Evolutionary conservation across 1,284 basidiomycete genomes (phyloP).

Genomic region (Ceratobasidium sp.): DNA sequence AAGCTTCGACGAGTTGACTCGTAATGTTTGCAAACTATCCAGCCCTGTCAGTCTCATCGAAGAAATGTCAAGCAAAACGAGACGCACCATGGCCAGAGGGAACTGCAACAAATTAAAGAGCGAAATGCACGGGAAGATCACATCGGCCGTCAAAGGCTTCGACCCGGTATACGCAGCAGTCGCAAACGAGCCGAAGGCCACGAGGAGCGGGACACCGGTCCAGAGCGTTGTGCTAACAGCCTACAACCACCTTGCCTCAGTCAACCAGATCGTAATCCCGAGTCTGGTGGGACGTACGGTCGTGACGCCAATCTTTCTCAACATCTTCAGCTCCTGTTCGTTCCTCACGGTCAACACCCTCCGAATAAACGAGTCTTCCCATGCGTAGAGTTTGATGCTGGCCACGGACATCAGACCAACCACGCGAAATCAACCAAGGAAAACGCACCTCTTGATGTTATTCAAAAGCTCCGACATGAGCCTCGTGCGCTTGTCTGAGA

Average conservation of each 20-base stretch:
- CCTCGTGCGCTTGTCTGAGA: conserved; percentile 65
- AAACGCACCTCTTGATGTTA: conserved; percentile 75
- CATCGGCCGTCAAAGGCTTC: conserved; percentile 81
- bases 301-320: conserved; percentile 79
- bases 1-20: conserved; percentile 80
- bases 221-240: conserved; percentile 45
- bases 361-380: conserved; percentile 87
- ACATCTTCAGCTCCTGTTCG: conserved; percentile 80
- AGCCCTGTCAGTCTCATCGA: background rate
- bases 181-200: conserved; percentile 88
- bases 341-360: conserved; percentile 81
- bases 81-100: conserved; percentile 81
- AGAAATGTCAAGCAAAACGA: background rate
- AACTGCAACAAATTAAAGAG: conserved; percentile 90
- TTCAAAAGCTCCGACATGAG: conserved; percentile 83
- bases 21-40: conserved; percentile 71
- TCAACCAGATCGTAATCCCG: background rate
- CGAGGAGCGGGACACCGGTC: conserved; percentile 58
- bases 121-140: conserved; percentile 94
- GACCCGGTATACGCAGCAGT: conserved; percentile 74
- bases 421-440: background rate
- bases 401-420: background rate
- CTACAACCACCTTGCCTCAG: conserved; percentile 14
- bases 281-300: conserved; percentile 57
- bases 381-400: conserved; percentile 80